Evolutionary conservation across 2,329 filamentous ascomycete species (phyloP).

Genomic region (Epichloe uncinata): DNA sequence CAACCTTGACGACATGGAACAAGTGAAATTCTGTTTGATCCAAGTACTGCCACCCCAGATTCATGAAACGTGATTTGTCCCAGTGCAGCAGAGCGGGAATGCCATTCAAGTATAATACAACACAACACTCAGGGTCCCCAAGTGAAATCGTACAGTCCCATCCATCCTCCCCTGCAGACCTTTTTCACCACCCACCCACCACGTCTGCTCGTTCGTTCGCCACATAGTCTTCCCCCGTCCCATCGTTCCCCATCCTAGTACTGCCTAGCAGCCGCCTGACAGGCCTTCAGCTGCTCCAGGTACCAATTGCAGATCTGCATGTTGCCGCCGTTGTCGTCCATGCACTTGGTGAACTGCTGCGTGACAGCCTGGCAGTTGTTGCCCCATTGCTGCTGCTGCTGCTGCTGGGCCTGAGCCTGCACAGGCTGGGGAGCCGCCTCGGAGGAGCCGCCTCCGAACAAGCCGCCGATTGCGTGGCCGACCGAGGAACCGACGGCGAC

Average conservation of each 20-base stretch:
- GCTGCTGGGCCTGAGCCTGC: slow-evolving; percentile 35
- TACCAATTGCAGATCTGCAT: slow-evolving; percentile 98
- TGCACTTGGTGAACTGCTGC: slow-evolving; percentile 81
- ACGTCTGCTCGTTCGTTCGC: neutral
- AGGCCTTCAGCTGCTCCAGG: slow-evolving; percentile 89
- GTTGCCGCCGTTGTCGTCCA: slow-evolving; percentile 90
- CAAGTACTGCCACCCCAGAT: neutral
- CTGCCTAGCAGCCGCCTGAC: slow-evolving; percentile 61
- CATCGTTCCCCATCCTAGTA: slow-evolving; percentile 38
- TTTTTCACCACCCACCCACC: neutral
- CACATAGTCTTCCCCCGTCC: neutral
- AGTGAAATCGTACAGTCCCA: no score
- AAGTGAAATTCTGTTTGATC: no score
- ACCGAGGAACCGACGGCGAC: slow-evolving; percentile 92
- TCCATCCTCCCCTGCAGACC: neutral
- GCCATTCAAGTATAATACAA: slow-evolving; percentile 14
- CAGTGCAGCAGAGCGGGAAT: slow-evolving; percentile 13
- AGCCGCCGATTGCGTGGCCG: slow-evolving; percentile 83
- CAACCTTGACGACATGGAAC: no score
- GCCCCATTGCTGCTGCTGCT: slow-evolving; percentile 39
- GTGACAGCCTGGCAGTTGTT: slow-evolving; percentile 69
- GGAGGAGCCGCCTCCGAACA: slow-evolving; percentile 64
- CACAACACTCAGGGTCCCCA: neutral
- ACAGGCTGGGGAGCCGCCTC: slow-evolving; percentile 35
- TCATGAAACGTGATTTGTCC: slow-evolving; percentile 1